Conservation (phyloP, 495 filamentous ascomycete genomes). For the Penicillium mononematosum region DNA sequence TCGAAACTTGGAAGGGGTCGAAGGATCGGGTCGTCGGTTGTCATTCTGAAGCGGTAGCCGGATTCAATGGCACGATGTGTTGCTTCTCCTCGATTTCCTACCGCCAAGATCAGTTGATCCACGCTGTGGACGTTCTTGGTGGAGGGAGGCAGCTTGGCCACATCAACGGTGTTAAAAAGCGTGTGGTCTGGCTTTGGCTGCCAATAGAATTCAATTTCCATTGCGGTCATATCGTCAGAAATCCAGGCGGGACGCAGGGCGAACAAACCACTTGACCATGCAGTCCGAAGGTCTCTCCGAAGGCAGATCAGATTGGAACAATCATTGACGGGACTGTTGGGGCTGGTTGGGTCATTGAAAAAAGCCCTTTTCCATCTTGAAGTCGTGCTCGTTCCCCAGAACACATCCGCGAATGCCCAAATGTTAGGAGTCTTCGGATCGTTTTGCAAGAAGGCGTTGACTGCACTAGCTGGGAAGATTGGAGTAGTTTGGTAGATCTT, state of each 20-base stretch:
- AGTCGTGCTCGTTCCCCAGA: slow-evolving; percentile 7
- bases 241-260: slow-evolving; percentile 12
- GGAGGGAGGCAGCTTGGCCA: slow-evolving; percentile 4
- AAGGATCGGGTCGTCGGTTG: slow-evolving; percentile 9
- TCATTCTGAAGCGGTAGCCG: slow-evolving; percentile 13
- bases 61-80: slow-evolving; percentile 8
- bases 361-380: slow-evolving; percentile 9
- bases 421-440: neutral
- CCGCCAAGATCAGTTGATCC: slow-evolving; percentile 2
- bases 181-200: slow-evolving; percentile 10
- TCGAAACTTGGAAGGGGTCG: slow-evolving; percentile 17
- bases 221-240: neutral
- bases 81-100: neutral
- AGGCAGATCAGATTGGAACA: slow-evolving; percentile 19
- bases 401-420: slow-evolving; percentile 12
- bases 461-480: slow-evolving; percentile 2
- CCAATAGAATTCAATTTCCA: slow-evolving; percentile 21
- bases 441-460: neutral
- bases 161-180: slow-evolving; percentile 5
- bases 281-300: slow-evolving; percentile 9
- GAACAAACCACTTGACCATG: slow-evolving; percentile 10
- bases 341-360: slow-evolving; percentile 5
- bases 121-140: slow-evolving; percentile 3
- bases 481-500: slow-evolving; percentile 6
- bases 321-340: neutral